These are phyloP conservation scores for Erythrophleum ivorense DNA, from an alignment of 331 rosid species.

Conservation along the genomic window DNA sequence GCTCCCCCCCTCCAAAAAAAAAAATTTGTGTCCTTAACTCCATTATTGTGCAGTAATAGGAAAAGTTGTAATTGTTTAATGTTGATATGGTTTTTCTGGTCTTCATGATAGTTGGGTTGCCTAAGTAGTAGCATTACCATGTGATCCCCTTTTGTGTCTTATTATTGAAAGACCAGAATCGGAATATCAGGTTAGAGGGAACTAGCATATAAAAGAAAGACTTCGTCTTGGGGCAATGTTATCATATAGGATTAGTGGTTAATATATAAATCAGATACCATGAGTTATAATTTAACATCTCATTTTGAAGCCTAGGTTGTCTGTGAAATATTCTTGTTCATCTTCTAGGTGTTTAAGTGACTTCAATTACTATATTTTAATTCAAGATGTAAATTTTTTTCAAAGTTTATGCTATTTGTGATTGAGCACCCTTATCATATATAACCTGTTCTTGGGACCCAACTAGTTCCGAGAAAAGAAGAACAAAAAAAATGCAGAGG, in stretches of 20 bases:
- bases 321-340: background rate
- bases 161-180: background rate
- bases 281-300: background rate
- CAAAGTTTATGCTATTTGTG: background rate
- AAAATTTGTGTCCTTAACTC: background rate
- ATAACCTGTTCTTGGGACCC: background rate
- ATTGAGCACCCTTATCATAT: background rate
- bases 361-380: background rate
- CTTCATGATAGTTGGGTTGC: conserved; percentile 31
- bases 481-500: background rate
- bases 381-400: background rate
- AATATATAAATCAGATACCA: background rate
- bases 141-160: background rate
- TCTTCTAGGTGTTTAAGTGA: background rate
- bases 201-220: no score
- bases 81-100: conserved; percentile 30
- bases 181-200: background rate
- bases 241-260: background rate
- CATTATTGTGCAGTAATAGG: conserved; percentile 10
- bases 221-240: background rate
- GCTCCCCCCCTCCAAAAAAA: background rate
- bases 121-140: background rate
- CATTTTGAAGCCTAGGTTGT: background rate
- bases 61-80: conserved; percentile 19
- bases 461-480: background rate